These are phyloP conservation scores for Penstemon barbatus DNA, from an alignment of 257 asterid species.

Conservation along the genomic window DNA sequence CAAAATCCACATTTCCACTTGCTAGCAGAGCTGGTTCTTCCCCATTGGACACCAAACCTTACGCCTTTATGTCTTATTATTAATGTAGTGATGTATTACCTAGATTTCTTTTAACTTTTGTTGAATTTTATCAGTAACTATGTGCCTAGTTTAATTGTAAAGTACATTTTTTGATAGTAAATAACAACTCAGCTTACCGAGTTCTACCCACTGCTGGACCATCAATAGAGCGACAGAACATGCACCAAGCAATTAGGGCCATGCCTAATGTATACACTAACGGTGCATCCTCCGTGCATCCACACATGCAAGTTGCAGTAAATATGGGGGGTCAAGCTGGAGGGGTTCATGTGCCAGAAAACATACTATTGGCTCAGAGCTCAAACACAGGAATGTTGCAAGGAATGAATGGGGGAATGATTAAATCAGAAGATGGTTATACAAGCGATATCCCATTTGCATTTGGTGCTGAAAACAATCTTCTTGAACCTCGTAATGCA, in stretches of 20 bases:
- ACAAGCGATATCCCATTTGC: slow-evolving; percentile 44
- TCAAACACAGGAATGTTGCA: slow-evolving; percentile 54
- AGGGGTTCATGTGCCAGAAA: slow-evolving; percentile 42
- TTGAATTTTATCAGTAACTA: too few relatives aligned
- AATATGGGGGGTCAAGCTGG: slow-evolving; percentile 43
- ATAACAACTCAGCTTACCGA: slow-evolving; percentile 42
- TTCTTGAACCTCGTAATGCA: slow-evolving; percentile 50
- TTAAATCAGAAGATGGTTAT: slow-evolving; percentile 53
- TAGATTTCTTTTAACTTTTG: too few relatives aligned
- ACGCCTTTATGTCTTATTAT: too few relatives aligned
- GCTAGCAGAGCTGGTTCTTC: not conserved
- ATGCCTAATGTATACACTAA: slow-evolving; percentile 48
- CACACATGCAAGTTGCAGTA: slow-evolving; percentile 45
- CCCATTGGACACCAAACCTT: not conserved
- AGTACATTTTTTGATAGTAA: slow-evolving; percentile 37
- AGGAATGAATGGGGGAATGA: slow-evolving; percentile 53
- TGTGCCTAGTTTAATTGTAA: not conserved
- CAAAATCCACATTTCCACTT: not conserved
- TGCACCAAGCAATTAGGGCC: slow-evolving; percentile 40
- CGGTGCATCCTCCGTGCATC: slow-evolving; percentile 52
- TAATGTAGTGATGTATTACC: too few relatives aligned
- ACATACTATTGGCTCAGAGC: slow-evolving; percentile 50
- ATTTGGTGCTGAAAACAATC: slow-evolving; percentile 53
- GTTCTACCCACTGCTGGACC: slow-evolving; percentile 47
- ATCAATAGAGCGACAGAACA: slow-evolving; percentile 46